Evolutionary conservation across 768 basidiomycete genomes (phyloP), one percentile per base, ranked within the genome.

Genomic region (Dacryopinax spathularia): DNA sequence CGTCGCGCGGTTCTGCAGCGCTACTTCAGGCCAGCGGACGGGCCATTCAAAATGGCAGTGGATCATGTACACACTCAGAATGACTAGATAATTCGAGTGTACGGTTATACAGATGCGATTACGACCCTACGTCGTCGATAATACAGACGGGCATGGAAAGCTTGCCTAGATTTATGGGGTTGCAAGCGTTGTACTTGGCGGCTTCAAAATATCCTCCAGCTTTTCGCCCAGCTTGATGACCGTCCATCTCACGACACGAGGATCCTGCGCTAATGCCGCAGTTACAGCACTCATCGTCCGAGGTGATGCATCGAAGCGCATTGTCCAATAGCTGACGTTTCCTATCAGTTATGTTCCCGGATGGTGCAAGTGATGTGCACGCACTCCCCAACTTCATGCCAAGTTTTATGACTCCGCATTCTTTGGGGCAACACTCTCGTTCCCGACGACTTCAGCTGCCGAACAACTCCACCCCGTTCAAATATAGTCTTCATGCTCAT

Each of bases 311-410:
- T 95, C 92, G 72, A 93, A 95, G 71, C 90, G 82, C 78, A 95
- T 82, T 2, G 87, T 85, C 90, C 90, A 94, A 72, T 92, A 92
- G 69, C 91, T 94, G 68, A n/a, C n/a, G n/a, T n/a, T n/a, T n/a
- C n/a, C n/a, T n/a, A n/a, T 37, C 62, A 33, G 34, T 34, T 18
- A 41, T 48, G 25, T 48, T 31, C 48, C 36, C 41, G 20, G 12
- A n/a, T n/a, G n/a, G n/a, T n/a, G n/a, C n/a, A n/a, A n/a, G 22
- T 61, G 63, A 35, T 7, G 22, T 16, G 39, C 1, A 87, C 91
- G 73, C 70, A 91, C 91, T 93, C 91, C 79, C 85, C 91, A 25
- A 81, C 69, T 12, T 72, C 74, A 65, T 86, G 82, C 59, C 74
- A 78, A 33, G 78, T 76, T 56, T 80, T 80, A 18, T 67, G 65